These are phyloP conservation scores for Bruguiera sexangula DNA, from an alignment of 345 rosid genomes.

Conservation along the genomic window DNA sequence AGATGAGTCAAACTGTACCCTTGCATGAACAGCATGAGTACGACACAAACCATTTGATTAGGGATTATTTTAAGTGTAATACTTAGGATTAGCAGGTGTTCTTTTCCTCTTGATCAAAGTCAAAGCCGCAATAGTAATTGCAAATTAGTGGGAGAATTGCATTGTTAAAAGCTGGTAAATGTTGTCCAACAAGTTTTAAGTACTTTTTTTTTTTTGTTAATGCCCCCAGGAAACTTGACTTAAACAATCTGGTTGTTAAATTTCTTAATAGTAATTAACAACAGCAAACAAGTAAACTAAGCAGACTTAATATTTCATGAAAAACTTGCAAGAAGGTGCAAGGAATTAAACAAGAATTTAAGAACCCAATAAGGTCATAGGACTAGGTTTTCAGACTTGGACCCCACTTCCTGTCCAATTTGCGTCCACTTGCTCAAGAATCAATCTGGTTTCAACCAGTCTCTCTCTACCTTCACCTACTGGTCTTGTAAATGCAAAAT, in stretches of 20 bases:
- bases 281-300: too few species aligned
- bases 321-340: conserved; percentile 19
- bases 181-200: background rate
- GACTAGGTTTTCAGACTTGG: conserved; percentile 14
- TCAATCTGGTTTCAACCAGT: conserved; percentile 4
- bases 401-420: conserved; percentile 19
- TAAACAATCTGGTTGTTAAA: conserved; percentile 4
- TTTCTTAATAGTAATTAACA: background rate
- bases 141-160: conserved; percentile 28
- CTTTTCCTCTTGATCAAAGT: conserved; percentile 3
- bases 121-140: conserved; percentile 30
- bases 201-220: too few species aligned
- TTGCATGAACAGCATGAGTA: conserved; percentile 43
- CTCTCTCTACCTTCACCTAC: conserved; percentile 32
- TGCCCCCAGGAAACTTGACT: conserved; percentile 5
- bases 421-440: conserved; percentile 17
- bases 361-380: conserved; percentile 8
- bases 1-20: conserved; percentile 30
- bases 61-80: conserved; percentile 1
- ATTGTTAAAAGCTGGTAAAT: conserved; percentile 2
- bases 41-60: conserved; percentile 8
- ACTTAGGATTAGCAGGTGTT: background rate
- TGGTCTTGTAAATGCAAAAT: conserved; percentile 33
- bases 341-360: conserved; percentile 15
- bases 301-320: too few species aligned